Evolutionary conservation across 345 rosid species (phyloP), one percentile per base, ranked within the genome.

Genomic region (Linum trigynum): DNA sequence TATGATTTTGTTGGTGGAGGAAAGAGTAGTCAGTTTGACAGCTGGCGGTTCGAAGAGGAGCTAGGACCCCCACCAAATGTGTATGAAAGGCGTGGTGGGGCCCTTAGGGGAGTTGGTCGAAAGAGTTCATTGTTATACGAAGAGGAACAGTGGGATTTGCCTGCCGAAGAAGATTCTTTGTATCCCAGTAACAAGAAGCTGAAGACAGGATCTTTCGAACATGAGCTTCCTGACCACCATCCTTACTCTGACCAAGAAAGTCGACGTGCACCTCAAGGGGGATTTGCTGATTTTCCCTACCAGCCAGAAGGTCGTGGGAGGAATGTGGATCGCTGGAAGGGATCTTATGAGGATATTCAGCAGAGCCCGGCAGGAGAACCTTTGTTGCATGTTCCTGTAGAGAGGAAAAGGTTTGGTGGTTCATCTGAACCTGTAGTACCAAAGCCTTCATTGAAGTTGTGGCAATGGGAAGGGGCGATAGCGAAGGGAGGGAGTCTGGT

Each of bases 391-490:
- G 64, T 63, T 67, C 60, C 79, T 65, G 68, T 74, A 65, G 97
- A 87, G 71, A 79, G 79, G 71, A 86, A 82, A 80, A 80, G 80
- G 66, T 75, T 76, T 61, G 70, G 82, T 55, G 32, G 32, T 23
- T 23, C 32, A 23, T 86, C 85, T 61, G 92, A 87, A 63, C 73
- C 77, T 59, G 81, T 73, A 65, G 80, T 42, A 64, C 67, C 86
- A 66, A 23, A 23, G 32, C 32, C 32, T 23, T 78, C 94, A 38
- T 66, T 86, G 56, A 85, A 81, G 53, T 86, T 88, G 72, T 92
- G 98, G 98, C 90, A 92, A 80, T 92, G 98, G 98, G 97, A 92
- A 75, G 98, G 98, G 59, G 86, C 90, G 60, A 81, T 92, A 64
- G 98, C 97, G 32, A 90, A 92, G 81, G 97, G 96, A 67, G 98